Evolutionary conservation across 805 yeast species (phyloP), one percentile per base, ranked within the genome.

Genomic region (Candida easanensis): DNA sequence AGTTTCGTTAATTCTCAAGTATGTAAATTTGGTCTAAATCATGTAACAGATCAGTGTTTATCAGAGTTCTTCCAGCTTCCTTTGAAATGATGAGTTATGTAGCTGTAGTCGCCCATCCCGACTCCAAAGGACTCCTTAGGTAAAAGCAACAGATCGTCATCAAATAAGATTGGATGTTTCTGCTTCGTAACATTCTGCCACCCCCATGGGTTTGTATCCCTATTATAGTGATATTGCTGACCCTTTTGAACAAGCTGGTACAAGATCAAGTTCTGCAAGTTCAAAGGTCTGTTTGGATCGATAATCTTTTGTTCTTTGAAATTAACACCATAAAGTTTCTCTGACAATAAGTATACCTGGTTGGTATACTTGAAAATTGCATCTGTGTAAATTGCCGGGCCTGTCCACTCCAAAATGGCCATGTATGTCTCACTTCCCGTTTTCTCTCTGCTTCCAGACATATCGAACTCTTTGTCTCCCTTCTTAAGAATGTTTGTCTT

Each of bases 11-110:
- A n/a, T n/a, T n/a, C n/a, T n/a, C n/a, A n/a, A n/a, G n/a, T n/a
- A n/a, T n/a, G n/a, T n/a, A n/a, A n/a, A n/a, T n/a, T n/a, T n/a
- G n/a, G n/a, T n/a, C n/a, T n/a, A n/a, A n/a, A n/a, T n/a, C n/a
- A n/a, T n/a, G n/a, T n/a, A n/a, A n/a, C n/a, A n/a, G n/a, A n/a
- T n/a, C n/a, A n/a, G n/a, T n/a, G n/a, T n/a, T n/a, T n/a, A n/a
- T n/a, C n/a, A n/a, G n/a, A n/a, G n/a, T n/a, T n/a, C n/a, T 80
- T 80, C 86, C 86, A 80, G 38, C 71, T 64, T 2, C 85, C 84
- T 63, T 71, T 73, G 54, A 80, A 80, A 67, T 69, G 68, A 55
- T 80, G 86, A 46, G 72, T 68, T 1, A 73, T 81, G 52, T 73
- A 77, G 3, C 41, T 44, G 3, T 60, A 59, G 14, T 58, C 50